Evolutionary conservation across 306 rosid species (phyloP), one percentile per base, ranked within the genome.

Genomic region (Canavalia ensiformis): DNA sequence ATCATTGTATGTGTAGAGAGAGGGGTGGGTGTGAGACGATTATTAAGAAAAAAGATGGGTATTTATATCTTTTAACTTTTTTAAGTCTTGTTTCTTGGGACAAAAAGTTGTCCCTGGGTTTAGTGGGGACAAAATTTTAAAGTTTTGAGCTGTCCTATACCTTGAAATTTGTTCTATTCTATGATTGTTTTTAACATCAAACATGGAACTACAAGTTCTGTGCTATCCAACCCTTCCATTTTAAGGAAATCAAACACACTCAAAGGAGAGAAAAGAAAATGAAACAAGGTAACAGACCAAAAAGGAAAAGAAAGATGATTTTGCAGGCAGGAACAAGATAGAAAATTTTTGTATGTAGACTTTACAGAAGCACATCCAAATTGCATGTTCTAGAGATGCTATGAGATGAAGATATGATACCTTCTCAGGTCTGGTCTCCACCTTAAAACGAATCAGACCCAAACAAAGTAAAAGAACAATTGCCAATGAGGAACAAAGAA

Each of bases 361-460:
- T 63, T 63, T 58, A 39, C 46, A 47, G 34, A 72, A 55, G 65
- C 13, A 64, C 63, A 74, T 25, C 57, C n/a, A 54, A 77, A 75
- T 66, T 75, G 79, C 77, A 7, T 50, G 72, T 68, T 74, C 59
- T 28, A 63, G 59, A 72, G 65, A 90, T 42, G 82, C 78, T n/a
- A 74, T 41, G 25, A 60, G 83, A 71, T 58, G 56, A 75, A 42
- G 73, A 78, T 64, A 75, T 10, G 50, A 70, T 88, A 95, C 98
- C 98, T 92, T 93, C 79, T 91, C 97, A 3, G 99, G 99, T 56
- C 64, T 92, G 60, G 97, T 91, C 88, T 95, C 99, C 92, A 95
- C 99, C 78, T 89, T 57, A 83, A 93, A 91, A 78, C 88, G 76
- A 84, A 93, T 82, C 65, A 95, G 85, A 72, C 99, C 99, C 84